phyloP scores from a whole-genome alignment of 2,329 filamentous ascomycete genomes.

The Verruconis gallopava region DNA sequence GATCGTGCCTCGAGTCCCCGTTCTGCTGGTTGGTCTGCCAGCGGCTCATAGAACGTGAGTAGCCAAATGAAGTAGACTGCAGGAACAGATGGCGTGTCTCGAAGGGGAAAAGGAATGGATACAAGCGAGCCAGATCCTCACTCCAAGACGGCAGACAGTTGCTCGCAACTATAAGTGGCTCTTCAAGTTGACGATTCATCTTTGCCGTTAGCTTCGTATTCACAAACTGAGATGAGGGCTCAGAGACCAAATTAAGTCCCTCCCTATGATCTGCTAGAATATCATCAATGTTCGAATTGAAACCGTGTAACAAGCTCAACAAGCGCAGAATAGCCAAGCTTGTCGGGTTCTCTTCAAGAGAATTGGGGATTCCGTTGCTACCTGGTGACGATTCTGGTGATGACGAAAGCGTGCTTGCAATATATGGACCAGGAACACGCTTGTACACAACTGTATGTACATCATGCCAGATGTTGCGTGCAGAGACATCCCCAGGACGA shows the following conservation, averaged over 20 bases:
- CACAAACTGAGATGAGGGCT: slow-evolving; percentile 87
- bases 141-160: slow-evolving; percentile 94
- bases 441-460: slow-evolving; percentile 88
- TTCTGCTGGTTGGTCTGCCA: slow-evolving; percentile 87
- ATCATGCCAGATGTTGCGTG: slow-evolving; percentile 75
- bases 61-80: slow-evolving; percentile 95
- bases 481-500: slow-evolving; percentile 50
- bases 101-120: slow-evolving; percentile 95
- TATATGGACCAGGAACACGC: slow-evolving; percentile 70
- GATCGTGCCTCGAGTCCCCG: slow-evolving; percentile 68
- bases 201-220: slow-evolving; percentile 98
- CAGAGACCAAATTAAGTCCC: slow-evolving; percentile 56
- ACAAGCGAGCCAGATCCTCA: slow-evolving; percentile 82
- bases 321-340: slow-evolving; percentile 80
- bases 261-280: slow-evolving; percentile 69
- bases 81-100: slow-evolving; percentile 94
- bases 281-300: slow-evolving; percentile 89
- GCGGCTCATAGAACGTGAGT: slow-evolving; percentile 89
- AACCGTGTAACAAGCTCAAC: slow-evolving; percentile 77
- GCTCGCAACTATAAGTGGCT: slow-evolving; percentile 91
- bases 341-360: slow-evolving; percentile 68
- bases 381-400: slow-evolving; percentile 31
- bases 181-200: slow-evolving; percentile 89
- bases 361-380: slow-evolving; percentile 56
- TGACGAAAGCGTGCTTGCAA: slow-evolving; percentile 55